Evolutionary conservation across 176 grass and related monocot genomes (phyloP), one percentile per base, ranked within the genome.

Genomic region (Carex myosuroides): DNA sequence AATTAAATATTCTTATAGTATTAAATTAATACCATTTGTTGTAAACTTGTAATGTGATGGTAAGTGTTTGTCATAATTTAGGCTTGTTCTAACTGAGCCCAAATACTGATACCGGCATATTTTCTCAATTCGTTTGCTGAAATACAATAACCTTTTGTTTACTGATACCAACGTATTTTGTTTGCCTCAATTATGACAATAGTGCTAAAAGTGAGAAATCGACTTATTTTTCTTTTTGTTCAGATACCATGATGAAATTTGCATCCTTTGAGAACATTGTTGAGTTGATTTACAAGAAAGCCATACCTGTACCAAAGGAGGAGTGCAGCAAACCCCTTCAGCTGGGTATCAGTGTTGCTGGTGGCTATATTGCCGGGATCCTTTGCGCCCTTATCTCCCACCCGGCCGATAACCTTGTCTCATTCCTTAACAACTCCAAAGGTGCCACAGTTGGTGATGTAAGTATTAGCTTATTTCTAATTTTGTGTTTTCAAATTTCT

Each of bases 191-290:
- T 52, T 53, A 17, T 13, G 41, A 53, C 17, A 74, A 11, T 14
- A 52, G 2, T 44, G 41, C 46, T 53, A 75, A 76, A 76, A 17
- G 30, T 17, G 12, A 26, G 17, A 8, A 55, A 53, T 55, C 5
- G 1, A 29, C 55, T 26, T 16, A 26, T 76, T 29, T 74, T 79
- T 10, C 54, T 60, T 65, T 60, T 35, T 79, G 83, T 83, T 72
- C 89, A 97, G 94, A 94, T 33, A 97, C 89, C 59, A 97, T 94
- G 94, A 92, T 97, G 94, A 97, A 97, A 79, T 97, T 97, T 73
- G 56, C 91, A 20, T 90, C 91, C 10, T 97, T 93, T 0, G 91
- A 97, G 85, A 80, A 81, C 5, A 85, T 91, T 70, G 89, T 97
- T 56, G 94, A 92, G 89, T 86, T 79, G 20, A 93, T 97, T 33